Conservation (phyloP, 208 protist species). For the Novymonas esmeraldas region DNA sequence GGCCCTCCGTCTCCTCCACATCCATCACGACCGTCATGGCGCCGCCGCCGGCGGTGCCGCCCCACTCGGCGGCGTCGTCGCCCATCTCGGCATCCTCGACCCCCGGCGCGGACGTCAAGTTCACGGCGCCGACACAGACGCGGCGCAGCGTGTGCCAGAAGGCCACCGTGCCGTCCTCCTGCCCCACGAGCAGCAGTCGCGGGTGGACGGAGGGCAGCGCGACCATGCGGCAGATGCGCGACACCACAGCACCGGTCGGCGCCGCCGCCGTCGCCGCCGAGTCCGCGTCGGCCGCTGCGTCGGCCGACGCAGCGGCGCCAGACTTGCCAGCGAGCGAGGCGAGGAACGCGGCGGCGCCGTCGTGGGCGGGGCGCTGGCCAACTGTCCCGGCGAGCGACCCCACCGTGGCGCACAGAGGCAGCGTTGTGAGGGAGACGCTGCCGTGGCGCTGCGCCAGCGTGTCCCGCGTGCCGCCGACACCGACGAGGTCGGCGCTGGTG, state of each 20-base stretch:
- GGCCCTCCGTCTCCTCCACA: conserved; percentile 23
- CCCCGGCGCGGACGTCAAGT: conserved; percentile 38
- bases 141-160: conserved; percentile 79
- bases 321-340: neutral
- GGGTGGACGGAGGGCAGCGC: conserved; percentile 39
- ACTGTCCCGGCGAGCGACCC: neutral
- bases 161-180: conserved; percentile 76
- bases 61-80: conserved; percentile 12
- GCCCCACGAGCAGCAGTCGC: conserved; percentile 62
- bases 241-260: conserved; percentile 16
- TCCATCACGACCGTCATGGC: conserved; percentile 28
- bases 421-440: neutral
- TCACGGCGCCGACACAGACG: conserved; percentile 63
- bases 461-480: neutral
- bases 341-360: neutral
- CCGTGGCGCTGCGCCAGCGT: neutral
- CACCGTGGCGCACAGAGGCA: neutral
- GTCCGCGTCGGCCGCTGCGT: neutral
- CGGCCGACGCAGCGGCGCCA: neutral
- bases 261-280: neutral
- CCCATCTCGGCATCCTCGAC: conserved; percentile 14
- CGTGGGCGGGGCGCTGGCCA: neutral
- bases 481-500: neutral
- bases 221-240: conserved; percentile 57
- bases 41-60: neutral